Conservation (phyloP, 371 early-diverging fungal species). For the Syncephalastrum sp. region DNA sequence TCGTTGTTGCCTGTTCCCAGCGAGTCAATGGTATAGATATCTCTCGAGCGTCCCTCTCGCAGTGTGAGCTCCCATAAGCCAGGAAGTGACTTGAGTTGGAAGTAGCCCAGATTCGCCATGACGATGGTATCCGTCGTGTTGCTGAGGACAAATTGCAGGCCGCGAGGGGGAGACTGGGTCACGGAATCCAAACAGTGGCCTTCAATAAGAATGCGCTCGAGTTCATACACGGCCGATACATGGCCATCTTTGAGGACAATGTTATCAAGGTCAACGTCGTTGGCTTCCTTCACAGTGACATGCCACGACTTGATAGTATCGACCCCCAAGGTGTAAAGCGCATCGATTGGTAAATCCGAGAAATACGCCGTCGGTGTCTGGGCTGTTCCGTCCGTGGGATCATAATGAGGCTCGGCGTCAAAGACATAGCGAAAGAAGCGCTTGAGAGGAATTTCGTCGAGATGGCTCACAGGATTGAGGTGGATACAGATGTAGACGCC, state of each 20-base stretch:
- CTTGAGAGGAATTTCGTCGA: slow-evolving; percentile 71
- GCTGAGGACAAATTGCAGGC: slow-evolving; percentile 85
- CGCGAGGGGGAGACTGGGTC: slow-evolving; percentile 75
- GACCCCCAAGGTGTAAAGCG: slow-evolving; percentile 83
- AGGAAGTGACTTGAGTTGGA: slow-evolving; percentile 90
- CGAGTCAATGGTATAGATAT: slow-evolving; percentile 73
- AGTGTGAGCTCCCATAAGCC: slow-evolving; percentile 83
- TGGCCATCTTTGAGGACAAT: slow-evolving; percentile 57
- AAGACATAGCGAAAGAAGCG: slow-evolving; percentile 91
- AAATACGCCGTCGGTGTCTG: slow-evolving; percentile 64
- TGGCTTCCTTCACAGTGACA: slow-evolving; percentile 75
- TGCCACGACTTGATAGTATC: slow-evolving; percentile 89
- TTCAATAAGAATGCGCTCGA: slow-evolving; percentile 85
- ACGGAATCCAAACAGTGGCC: slow-evolving; percentile 81
- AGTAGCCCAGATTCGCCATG: slow-evolving; percentile 95
- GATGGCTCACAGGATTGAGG: slow-evolving; percentile 51
- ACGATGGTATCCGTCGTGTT: slow-evolving; percentile 88
- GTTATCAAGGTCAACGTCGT: slow-evolving; percentile 88
- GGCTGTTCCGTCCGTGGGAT: slow-evolving; percentile 34
- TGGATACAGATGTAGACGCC: slow-evolving; percentile 63
- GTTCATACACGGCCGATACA: slow-evolving; percentile 76
- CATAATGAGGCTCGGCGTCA: slow-evolving; percentile 61
- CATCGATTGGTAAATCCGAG: slow-evolving; percentile 68
- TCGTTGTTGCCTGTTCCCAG: slow-evolving; percentile 54
- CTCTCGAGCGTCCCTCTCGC: slow-evolving; percentile 77